Evolutionary conservation across 139 green algal genomes (phyloP).

Genomic region (Choricystis sp.): DNA sequence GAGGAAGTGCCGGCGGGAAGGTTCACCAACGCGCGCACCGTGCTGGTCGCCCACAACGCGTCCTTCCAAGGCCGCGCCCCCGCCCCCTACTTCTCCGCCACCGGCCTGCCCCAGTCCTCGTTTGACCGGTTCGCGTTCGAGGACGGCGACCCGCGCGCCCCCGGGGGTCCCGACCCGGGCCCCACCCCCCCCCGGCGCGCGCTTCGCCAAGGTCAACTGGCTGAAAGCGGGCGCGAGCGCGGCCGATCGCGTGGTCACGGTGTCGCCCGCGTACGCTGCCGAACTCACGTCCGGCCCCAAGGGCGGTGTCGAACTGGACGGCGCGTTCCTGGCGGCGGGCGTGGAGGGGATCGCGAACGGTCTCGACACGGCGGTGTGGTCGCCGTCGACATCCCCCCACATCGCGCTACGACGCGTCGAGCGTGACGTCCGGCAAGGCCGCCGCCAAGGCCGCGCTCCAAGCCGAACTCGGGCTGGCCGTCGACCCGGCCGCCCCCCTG

Average conservation of each 20-base stretch:
- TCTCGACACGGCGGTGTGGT: conserved; percentile 93
- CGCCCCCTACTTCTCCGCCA: not conserved
- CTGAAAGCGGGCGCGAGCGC: conserved; percentile 74
- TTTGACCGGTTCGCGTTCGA: conserved; percentile 55
- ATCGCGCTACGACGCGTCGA: conserved; percentile 73
- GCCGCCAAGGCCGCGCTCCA: conserved; percentile 78
- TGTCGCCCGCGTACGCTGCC: conserved; percentile 90
- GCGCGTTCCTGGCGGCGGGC: conserved; percentile 44
- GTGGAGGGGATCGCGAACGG: conserved; percentile 97
- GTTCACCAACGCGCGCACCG: conserved; percentile 62
- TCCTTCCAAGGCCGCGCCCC: conserved; percentile 46
- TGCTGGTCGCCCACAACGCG: conserved; percentile 94
- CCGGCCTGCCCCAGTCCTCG: conserved; percentile 37
- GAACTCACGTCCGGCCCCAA: conserved; percentile 62
- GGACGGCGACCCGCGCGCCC: conserved; percentile 44
- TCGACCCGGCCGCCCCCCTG: conserved; percentile 62
- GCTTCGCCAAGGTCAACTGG: conserved; percentile 92
- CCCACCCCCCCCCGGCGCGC: conserved; percentile 9
- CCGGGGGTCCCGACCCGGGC: not conserved
- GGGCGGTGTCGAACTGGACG: conserved; percentile 81
- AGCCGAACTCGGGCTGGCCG: conserved; percentile 44
- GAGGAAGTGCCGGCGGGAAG: conserved; percentile 55
- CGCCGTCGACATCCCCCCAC: conserved; percentile 86
- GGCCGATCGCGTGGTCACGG: conserved; percentile 84
- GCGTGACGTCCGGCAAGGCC: conserved; percentile 68